phyloP scores from a whole-genome alignment of 2,329 filamentous ascomycete species.

The Pezicula neosporulosa region DNA sequence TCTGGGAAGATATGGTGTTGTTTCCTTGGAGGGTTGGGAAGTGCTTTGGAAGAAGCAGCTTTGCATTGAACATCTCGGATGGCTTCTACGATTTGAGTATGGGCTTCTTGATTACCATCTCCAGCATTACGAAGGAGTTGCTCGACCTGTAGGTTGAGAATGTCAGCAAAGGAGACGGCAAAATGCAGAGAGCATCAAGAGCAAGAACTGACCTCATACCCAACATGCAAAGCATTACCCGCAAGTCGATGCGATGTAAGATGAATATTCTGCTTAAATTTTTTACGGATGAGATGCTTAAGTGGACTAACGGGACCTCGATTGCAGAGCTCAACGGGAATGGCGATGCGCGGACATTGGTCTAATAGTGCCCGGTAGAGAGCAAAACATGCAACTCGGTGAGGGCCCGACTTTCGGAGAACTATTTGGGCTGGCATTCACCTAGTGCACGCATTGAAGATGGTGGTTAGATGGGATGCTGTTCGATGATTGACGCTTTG shows the following conservation, averaged over 20 bases:
- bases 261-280: slow-evolving; percentile 57
- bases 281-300: slow-evolving; percentile 53
- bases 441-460: slow-evolving; percentile 8
- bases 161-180: background rate
- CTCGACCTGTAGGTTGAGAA: slow-evolving; percentile 15
- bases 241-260: slow-evolving; percentile 59
- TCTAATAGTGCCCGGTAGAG: slow-evolving; percentile 69
- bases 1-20: slow-evolving; percentile 12
- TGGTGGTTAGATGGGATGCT: too few relatives aligned
- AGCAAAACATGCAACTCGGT: slow-evolving; percentile 57
- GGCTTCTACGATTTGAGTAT: slow-evolving; percentile 27
- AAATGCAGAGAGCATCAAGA: too few relatives aligned
- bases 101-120: slow-evolving; percentile 14
- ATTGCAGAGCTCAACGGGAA: slow-evolving; percentile 44
- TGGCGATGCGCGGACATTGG: slow-evolving; percentile 48
- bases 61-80: slow-evolving; percentile 21
- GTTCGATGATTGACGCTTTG: too few relatives aligned
- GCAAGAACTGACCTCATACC: slow-evolving; percentile 54
- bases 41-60: slow-evolving; percentile 3
- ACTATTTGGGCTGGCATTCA: slow-evolving; percentile 42
- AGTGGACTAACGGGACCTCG: slow-evolving; percentile 39
- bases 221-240: slow-evolving; percentile 58
- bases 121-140: slow-evolving; percentile 22
- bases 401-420: slow-evolving; percentile 42
- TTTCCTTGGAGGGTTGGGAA: slow-evolving; percentile 4